Evolutionary conservation across 805 yeast species (phyloP), one percentile per base, ranked within the genome.

Genomic region (Barnettozyma wickerhamii): DNA sequence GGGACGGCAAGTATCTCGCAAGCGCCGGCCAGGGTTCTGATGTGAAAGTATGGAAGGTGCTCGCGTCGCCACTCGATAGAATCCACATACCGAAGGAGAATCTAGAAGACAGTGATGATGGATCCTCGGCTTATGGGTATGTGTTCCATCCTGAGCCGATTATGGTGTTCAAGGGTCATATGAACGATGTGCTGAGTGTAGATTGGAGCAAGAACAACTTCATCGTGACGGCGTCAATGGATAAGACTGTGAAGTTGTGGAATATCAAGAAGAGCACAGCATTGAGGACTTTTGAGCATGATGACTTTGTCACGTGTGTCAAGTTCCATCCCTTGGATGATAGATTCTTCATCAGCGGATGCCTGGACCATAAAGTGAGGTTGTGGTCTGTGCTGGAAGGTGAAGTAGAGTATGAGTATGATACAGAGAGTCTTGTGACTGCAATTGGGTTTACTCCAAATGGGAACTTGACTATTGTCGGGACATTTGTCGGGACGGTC

Each of bases 181-280:
- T 74, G 1, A 75, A 74, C 34, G 84, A 87, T 43, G 71, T 91
- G 13, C 59, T 87, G n/a, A 77, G 84, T 10, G 55, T 90, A 26
- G 86, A 85, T 52, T 90, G 97, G 97, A 83, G 95, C 38, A 82
- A 81, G 51, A 89, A 88, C 62, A 82, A 82, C 56, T 90, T 90
- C 51, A 58, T 91, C 23, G 58, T 88, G 1, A 72, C 93, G 0
- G 81, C 93, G 4, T 84, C 95, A 2, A 84, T 85, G 82, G 98
- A 90, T 62, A 74, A 77, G 47, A 82, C 95, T 0, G 95, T 80
- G 2, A 75, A 77, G 48, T 64, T 90, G 35, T 90, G 97, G 96
- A 95, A 90, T 59, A 74, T 83, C 10, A 86, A 84, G 30, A 70
- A 90, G 36, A 64, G 62, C 2, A 71, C 66, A 13, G 78, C 87